These are phyloP conservation scores for Naganishia vaughanmartiniae DNA, from an alignment of 768 basidiomycete species.

Conservation along the genomic window DNA sequence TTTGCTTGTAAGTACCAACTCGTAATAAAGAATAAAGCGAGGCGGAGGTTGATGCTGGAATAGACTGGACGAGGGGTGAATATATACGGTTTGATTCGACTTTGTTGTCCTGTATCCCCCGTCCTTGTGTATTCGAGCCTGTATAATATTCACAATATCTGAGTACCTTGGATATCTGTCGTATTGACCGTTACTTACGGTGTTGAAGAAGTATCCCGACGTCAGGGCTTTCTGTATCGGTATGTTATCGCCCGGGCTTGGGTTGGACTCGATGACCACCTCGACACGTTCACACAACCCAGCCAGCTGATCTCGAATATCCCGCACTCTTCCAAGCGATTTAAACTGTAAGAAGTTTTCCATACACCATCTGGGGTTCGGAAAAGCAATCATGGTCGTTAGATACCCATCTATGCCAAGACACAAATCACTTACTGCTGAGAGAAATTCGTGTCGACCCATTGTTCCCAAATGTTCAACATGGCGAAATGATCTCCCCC, in stretches of 20 bases:
- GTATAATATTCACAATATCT: constrained; percentile 51
- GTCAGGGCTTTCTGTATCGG: constrained; percentile 94
- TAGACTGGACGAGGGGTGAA: constrained; percentile 91
- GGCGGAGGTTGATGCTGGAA: constrained; percentile 95
- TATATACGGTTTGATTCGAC: constrained; percentile 91
- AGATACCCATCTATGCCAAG: not conserved
- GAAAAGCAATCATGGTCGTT: not conserved
- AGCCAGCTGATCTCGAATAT: constrained; percentile 88
- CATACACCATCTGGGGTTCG: constrained; percentile 40
- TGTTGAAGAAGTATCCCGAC: constrained; percentile 93
- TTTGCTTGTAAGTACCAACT: constrained; percentile 94
- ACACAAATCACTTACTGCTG: constrained; percentile 63
- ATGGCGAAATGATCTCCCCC: constrained; percentile 98
- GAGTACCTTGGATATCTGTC: not conserved
- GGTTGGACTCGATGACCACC: constrained; percentile 78
- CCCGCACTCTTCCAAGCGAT: constrained; percentile 85
- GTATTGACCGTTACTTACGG: constrained; percentile 55
- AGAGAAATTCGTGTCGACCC: constrained; percentile 96
- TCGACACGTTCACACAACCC: constrained; percentile 95
- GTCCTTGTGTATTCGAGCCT: constrained; percentile 83
- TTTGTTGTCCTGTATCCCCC: constrained; percentile 97
- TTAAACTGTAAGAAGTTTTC: constrained; percentile 82
- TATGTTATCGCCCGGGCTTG: constrained; percentile 87
- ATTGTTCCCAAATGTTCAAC: constrained; percentile 97
- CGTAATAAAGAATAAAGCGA: constrained; percentile 87